Conservation (phyloP, 1,284 basidiomycete genomes). For the Ustilago nuda region DNA sequence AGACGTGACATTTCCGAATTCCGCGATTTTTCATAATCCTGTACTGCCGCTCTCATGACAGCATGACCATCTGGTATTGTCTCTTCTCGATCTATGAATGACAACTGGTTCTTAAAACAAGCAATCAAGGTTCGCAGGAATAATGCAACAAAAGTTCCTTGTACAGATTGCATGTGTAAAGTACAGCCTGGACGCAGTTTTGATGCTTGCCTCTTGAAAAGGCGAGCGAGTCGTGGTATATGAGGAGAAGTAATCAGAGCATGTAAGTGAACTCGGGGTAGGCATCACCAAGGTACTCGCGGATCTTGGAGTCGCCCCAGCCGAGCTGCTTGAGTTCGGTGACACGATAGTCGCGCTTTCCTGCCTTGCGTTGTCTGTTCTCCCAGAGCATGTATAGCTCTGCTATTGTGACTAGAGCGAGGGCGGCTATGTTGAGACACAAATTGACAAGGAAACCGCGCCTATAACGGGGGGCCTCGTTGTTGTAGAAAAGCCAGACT, state of each 20-base stretch:
- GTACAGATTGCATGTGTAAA: background rate
- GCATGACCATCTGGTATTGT: too few relatives aligned
- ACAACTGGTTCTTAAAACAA: background rate
- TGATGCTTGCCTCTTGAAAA: background rate
- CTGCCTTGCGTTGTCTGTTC: conserved; percentile 39
- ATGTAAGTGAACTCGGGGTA: conserved; percentile 59
- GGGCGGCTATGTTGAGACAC: conserved; percentile 36
- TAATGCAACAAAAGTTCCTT: background rate
- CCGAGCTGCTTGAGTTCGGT: conserved; percentile 39
- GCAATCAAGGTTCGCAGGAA: too few relatives aligned
- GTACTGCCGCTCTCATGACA: background rate
- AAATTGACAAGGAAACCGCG: conserved; percentile 59
- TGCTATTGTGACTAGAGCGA: conserved; percentile 41
- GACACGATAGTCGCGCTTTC: conserved; percentile 53
- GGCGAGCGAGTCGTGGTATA: conserved; percentile 10
- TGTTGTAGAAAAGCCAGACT: conserved; percentile 56
- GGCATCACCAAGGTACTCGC: conserved; percentile 59
- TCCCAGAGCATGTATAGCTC: conserved; percentile 59
- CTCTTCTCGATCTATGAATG: too few relatives aligned
- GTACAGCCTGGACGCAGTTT: conserved; percentile 2
- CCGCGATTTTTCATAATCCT: background rate
- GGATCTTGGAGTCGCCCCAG: conserved; percentile 53
- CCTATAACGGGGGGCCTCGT: conserved; percentile 46
- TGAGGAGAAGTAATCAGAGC: conserved; percentile 19
- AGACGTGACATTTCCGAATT: background rate